phyloP scores from a whole-genome alignment of 352 stramenopile species.

The Phytophthora meadii region DNA sequence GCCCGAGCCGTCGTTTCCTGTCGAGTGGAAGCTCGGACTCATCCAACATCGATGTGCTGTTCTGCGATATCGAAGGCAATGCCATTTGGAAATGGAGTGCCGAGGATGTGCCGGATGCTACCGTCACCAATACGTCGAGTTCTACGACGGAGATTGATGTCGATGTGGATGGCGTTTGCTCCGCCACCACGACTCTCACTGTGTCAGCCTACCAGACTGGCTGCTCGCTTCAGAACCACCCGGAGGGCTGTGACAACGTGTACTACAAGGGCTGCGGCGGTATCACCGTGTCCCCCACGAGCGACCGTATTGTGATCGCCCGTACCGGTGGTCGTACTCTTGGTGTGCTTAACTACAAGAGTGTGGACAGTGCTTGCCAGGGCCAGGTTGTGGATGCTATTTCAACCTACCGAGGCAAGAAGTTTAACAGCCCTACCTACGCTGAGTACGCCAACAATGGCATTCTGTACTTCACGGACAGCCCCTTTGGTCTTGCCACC shows the following conservation, averaged over 20 bases:
- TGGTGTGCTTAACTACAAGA: constrained; percentile 74
- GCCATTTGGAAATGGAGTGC: constrained; percentile 79
- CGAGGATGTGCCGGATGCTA: constrained; percentile 43
- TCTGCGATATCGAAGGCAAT: constrained; percentile 78
- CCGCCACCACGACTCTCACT: constrained; percentile 48
- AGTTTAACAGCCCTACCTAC: constrained; percentile 82
- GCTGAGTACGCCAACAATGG: constrained; percentile 68
- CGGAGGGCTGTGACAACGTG: constrained; percentile 64
- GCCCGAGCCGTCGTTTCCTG: constrained; percentile 49
- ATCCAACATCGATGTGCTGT: constrained; percentile 61
- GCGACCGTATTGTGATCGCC: constrained; percentile 76
- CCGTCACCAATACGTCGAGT: constrained; percentile 43
- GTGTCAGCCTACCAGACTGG: constrained; percentile 74
- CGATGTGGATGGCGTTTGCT: constrained; percentile 42
- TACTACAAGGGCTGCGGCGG: constrained; percentile 84
- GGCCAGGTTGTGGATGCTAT: constrained; percentile 82
- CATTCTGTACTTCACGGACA: constrained; percentile 85
- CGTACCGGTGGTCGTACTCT: constrained; percentile 77
- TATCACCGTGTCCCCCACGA: constrained; percentile 71
- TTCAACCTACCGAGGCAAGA: constrained; percentile 72
- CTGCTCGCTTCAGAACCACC: constrained; percentile 74
- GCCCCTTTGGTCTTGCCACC: constrained; percentile 74
- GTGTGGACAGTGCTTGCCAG: constrained; percentile 52
- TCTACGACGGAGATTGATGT: constrained; percentile 47
- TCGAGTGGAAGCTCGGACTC: constrained; percentile 33